Conservation (phyloP, 2,329 filamentous ascomycete genomes). For the Fusarium nematophilum region DNA sequence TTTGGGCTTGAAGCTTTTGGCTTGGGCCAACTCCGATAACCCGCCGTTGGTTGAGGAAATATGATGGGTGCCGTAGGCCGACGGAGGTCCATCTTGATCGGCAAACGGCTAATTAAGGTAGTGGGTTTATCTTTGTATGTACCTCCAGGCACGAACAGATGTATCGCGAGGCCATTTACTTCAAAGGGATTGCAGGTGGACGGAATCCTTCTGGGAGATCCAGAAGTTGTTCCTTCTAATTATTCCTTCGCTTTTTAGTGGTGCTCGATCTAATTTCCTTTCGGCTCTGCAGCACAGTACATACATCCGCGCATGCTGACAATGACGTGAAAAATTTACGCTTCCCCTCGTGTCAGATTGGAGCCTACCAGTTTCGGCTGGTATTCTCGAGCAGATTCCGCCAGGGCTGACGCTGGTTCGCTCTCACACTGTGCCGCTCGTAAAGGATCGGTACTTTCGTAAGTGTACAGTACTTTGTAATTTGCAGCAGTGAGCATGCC, state of each 20-base stretch:
- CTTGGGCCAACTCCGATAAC: too few species aligned
- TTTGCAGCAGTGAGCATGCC: too few species aligned
- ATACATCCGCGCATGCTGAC: slow-evolving; percentile 1
- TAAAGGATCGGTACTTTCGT: slow-evolving; percentile 16
- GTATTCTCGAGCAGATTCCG: slow-evolving; percentile 13
- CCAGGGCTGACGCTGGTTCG: slow-evolving; percentile 39
- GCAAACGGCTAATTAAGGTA: slow-evolving; percentile 9
- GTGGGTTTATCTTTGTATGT: slow-evolving; percentile 5
- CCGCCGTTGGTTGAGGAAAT: background rate
- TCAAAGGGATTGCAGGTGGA: too few species aligned
- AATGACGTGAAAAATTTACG: background rate
- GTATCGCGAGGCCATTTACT: too few species aligned
- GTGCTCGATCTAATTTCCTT: slow-evolving; percentile 6
- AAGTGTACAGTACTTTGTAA: too few species aligned
- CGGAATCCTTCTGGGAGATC: too few species aligned
- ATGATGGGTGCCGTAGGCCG: background rate
- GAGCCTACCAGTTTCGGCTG: too few species aligned
- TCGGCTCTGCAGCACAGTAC: background rate
- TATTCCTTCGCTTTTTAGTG: background rate
- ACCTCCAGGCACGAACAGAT: background rate
- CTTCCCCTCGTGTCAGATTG: too few species aligned
- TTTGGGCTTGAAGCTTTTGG: too few species aligned
- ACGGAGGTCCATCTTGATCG: background rate
- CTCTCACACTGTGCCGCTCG: slow-evolving; percentile 17
- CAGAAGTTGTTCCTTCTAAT: background rate